phyloP scores from a whole-genome alignment of 306 rosid species.

The Astragalus glycyphyllos region DNA sequence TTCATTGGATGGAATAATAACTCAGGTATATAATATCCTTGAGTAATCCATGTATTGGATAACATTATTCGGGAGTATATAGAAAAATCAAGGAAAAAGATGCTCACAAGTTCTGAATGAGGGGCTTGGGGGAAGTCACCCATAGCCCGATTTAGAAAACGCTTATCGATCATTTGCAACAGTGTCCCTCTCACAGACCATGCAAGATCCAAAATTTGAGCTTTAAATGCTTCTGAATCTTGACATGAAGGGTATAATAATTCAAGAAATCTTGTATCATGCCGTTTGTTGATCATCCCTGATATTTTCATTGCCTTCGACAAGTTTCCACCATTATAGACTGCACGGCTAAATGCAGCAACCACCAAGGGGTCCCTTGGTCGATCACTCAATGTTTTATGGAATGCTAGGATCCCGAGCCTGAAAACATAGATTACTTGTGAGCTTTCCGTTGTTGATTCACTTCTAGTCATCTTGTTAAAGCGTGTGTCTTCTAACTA shows the following conservation, averaged over 20 bases:
- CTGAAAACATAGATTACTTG: constrained; percentile 54
- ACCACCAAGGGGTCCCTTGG: constrained; percentile 67
- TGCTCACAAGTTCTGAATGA: constrained; percentile 63
- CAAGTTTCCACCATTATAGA: constrained; percentile 75
- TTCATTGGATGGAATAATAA: not conserved
- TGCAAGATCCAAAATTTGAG: constrained; percentile 61
- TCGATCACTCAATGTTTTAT: constrained; percentile 62
- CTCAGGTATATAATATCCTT: constrained; percentile 7
- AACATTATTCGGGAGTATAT: constrained; percentile 21
- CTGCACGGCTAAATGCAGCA: constrained; percentile 75
- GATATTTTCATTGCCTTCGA: constrained; percentile 69
- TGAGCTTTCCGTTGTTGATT: constrained; percentile 42
- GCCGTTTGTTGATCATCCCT: constrained; percentile 55
- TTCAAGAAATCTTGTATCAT: constrained; percentile 65
- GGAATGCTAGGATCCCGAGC: constrained; percentile 80
- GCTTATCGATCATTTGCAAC: constrained; percentile 65
- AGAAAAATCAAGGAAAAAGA: constrained; percentile 1
- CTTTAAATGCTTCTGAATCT: constrained; percentile 46
- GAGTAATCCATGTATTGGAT: constrained; percentile 2
- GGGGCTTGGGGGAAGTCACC: constrained; percentile 73
- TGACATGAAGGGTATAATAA: constrained; percentile 55
- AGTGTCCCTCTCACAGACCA: constrained; percentile 55
- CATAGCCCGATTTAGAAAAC: constrained; percentile 73
- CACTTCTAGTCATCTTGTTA: constrained; percentile 33
- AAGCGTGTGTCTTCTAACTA: constrained; percentile 3